Evolutionary conservation across 2,329 filamentous ascomycete genomes (phyloP), one percentile per base, ranked within the genome.

Genomic region (Penicillium aurantiogriseum): DNA sequence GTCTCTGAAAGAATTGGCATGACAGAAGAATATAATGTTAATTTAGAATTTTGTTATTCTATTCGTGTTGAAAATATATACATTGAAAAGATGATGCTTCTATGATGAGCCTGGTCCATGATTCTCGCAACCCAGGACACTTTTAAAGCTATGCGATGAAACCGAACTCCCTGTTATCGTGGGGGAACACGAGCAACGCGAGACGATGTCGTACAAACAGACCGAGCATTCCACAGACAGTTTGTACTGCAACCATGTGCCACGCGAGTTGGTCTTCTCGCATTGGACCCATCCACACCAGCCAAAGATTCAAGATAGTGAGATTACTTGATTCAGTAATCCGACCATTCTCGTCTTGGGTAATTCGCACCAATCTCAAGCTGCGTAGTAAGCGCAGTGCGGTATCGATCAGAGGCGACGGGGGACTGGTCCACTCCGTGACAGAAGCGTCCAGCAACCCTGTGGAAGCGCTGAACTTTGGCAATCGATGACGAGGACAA

Each of bases 301-400:
- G 80, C 93, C 93, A 99, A 55, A 99, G 82, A 72, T 99, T 99
- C 64, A 99, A 81, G 47, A 99, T 84, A 9, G 94, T 99, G 62
- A 99, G 83, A 75, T 99, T 99, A 63, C 86, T 91, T 21, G 88
- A 93, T 75, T 94, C 89, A 25, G 85, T 79, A 66, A 97, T 88
- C 63, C 81, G 77, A 9, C 90, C 90, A 54, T 87, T 77, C 36
- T 85, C 80, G 69, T 93, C 86, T 50, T 81, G 83, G 58, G 81
- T 85, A 42, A 96, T 78, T 46, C 85, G 82, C 54, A 96, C 73
- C 51, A 97, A 79, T 60, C 80, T 82, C 55, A 96, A 70, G 61
- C 79, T 81, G 66, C 87, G 84, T 56, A 97, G 80, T 17, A 93
- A 65, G 67, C 85, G 87, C 62, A 99, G 76, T 11, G 75, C 82